These are phyloP conservation scores for Puccinia coronata DNA, from an alignment of 1,284 basidiomycete species.

Conservation along the genomic window DNA sequence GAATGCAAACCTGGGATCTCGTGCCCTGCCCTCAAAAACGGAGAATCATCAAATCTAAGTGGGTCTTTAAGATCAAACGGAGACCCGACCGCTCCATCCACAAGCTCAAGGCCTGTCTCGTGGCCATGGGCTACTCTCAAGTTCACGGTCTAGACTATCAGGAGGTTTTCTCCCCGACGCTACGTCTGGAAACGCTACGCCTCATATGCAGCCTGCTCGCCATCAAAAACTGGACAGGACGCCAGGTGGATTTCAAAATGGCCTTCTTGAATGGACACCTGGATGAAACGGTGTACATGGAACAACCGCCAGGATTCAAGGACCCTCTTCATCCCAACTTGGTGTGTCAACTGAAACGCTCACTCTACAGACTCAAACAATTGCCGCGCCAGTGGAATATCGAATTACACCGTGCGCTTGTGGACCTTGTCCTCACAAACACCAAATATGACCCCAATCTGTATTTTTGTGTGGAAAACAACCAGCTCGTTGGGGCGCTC, in stretches of 20 bases:
- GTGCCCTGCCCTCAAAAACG: too few relatives aligned
- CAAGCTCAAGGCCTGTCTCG: too few relatives aligned
- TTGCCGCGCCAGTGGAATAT: conserved; percentile 28
- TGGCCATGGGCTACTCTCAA: too few relatives aligned
- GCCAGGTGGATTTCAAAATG: conserved; percentile 46
- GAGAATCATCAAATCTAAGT: too few relatives aligned
- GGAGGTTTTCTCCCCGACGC: too few relatives aligned
- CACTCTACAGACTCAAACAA: conserved; percentile 47
- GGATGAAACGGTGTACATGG: conserved; percentile 1
- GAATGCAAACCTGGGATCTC: too few relatives aligned
- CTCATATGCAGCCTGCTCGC: conserved; percentile 37
- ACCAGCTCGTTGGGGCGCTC: neutral
- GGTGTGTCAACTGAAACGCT: conserved; percentile 19
- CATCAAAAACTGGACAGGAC: conserved; percentile 2
- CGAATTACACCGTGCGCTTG: conserved; percentile 4
- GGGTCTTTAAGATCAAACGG: too few relatives aligned
- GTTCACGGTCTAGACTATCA: too few relatives aligned
- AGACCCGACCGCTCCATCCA: neutral
- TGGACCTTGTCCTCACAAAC: neutral
- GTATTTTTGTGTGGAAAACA: neutral
- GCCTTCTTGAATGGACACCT: too few relatives aligned
- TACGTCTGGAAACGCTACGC: too few relatives aligned
- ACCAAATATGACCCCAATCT: conserved; percentile 32
- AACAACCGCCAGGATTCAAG: neutral
- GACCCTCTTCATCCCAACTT: too few relatives aligned